Percentiles rank a stretch among this genome's conserved stretches.
These are phyloP conservation scores for Colletotrichum sp. DNA, from an alignment of 2,329 filamentous ascomycete genomes.

Conservation along the genomic window DNA sequence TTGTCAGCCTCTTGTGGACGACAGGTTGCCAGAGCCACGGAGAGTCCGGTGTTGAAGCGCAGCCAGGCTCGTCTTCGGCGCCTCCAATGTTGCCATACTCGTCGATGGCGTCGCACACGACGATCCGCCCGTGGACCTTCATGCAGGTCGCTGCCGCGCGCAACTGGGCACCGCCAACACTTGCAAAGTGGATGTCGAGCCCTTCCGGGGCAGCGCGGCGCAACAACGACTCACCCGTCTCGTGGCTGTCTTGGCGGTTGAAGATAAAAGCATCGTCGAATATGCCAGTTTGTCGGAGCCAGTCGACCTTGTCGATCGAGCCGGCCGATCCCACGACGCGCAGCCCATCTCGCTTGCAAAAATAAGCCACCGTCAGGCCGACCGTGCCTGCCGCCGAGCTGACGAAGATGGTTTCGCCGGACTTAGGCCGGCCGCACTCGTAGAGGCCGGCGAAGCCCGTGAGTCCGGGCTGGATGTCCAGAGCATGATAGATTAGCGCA, in stretches of 20 bases:
- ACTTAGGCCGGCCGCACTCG: conserved; percentile 76
- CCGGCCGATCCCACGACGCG: not conserved
- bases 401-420: conserved; percentile 80
- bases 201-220: conserved; percentile 72
- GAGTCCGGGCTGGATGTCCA: conserved; percentile 61
- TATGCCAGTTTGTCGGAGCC: not conserved
- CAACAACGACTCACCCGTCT: conserved; percentile 53
- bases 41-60: not conserved
- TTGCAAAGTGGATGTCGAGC: conserved; percentile 83
- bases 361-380: not conserved
- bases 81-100: not conserved
- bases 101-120: not conserved
- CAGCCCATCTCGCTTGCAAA: not conserved
- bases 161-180: conserved; percentile 74
- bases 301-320: not conserved
- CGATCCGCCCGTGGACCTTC: not conserved
- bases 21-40: not conserved
- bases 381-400: conserved; percentile 66
- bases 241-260: not conserved
- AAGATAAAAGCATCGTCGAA: not conserved
- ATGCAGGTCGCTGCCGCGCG: not conserved
- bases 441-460: conserved; percentile 79
- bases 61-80: not conserved
- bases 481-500: not conserved
- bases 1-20: not conserved